Evolutionary conservation across 495 filamentous ascomycete species (phyloP).

Genomic region (Xylaria venustula): DNA sequence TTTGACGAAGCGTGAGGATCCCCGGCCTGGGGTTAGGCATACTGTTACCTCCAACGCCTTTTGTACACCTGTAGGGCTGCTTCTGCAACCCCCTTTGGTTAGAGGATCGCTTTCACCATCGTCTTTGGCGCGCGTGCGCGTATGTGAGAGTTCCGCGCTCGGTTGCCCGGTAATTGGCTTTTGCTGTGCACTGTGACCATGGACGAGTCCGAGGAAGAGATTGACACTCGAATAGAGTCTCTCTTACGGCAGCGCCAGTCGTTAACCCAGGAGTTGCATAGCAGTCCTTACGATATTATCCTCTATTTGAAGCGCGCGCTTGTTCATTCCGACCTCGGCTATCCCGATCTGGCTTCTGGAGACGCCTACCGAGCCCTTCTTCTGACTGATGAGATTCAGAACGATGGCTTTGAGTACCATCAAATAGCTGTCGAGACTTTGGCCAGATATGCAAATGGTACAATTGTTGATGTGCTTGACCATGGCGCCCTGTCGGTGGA

Average conservation of each 20-base stretch:
- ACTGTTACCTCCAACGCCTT: not conserved
- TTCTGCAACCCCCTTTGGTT: not conserved
- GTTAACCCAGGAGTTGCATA: conserved; percentile 47
- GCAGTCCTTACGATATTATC: conserved; percentile 73
- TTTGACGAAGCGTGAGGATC: not conserved
- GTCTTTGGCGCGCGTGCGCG: not conserved
- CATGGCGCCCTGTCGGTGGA: conserved; percentile 40
- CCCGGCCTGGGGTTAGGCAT: not conserved
- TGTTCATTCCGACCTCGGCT: conserved; percentile 70
- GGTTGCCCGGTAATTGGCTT: not conserved
- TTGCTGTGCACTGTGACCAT: conserved; percentile 18
- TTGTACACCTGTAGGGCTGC: not conserved
- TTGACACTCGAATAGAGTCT: conserved; percentile 31
- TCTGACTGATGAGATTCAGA: conserved; percentile 73
- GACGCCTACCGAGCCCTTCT: conserved; percentile 90
- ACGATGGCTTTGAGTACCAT: conserved; percentile 68
- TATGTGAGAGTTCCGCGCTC: conserved; percentile 2
- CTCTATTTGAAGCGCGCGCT: conserved; percentile 71
- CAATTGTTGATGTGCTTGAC: conserved; percentile 37
- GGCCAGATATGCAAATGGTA: conserved; percentile 23
- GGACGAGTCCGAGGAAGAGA: conserved; percentile 42
- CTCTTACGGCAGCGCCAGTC: conserved; percentile 46
- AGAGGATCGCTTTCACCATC: not conserved
- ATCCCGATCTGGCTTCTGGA: conserved; percentile 84
- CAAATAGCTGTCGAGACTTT: conserved; percentile 50